Evolutionary conservation across 2,329 filamentous ascomycete species (phyloP).

Genomic region (Samsoniella hepiali): DNA sequence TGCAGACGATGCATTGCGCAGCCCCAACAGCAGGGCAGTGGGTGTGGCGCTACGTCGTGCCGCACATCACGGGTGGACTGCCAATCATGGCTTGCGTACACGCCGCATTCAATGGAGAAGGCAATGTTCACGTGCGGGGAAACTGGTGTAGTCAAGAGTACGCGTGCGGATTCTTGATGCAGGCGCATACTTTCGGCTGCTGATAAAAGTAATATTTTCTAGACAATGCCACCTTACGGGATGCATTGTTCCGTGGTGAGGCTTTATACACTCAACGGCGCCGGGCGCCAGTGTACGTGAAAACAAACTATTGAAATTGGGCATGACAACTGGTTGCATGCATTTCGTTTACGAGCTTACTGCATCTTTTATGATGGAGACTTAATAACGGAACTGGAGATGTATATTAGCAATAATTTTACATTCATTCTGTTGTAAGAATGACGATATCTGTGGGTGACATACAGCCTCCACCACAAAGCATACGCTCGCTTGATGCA

Average conservation of each 20-base stretch:
- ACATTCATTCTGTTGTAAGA: no score
- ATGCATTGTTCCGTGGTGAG: not conserved
- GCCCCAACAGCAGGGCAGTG: not conserved
- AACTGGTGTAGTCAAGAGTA: not conserved
- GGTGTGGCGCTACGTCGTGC: not conserved
- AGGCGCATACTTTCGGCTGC: not conserved
- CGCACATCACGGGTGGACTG: not conserved
- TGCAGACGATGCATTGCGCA: not conserved
- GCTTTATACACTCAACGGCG: not conserved
- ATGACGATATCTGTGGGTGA: no score
- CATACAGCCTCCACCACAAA: no score
- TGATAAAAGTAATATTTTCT: not conserved
- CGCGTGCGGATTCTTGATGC: not conserved
- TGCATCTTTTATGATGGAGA: not conserved
- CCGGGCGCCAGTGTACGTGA: not conserved
- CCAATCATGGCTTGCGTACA: not conserved
- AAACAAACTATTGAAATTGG: not conserved
- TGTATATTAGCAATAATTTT: no score
- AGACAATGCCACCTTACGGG: not conserved
- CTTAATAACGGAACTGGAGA: no score
- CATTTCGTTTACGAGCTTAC: not conserved
- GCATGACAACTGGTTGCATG: not conserved
- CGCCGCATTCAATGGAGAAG: not conserved
- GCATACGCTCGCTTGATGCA: no score
- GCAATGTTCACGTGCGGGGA: not conserved